These are phyloP conservation scores for Orobanche coerulescens DNA, from an alignment of 257 asterid genomes.

Conservation along the genomic window DNA sequence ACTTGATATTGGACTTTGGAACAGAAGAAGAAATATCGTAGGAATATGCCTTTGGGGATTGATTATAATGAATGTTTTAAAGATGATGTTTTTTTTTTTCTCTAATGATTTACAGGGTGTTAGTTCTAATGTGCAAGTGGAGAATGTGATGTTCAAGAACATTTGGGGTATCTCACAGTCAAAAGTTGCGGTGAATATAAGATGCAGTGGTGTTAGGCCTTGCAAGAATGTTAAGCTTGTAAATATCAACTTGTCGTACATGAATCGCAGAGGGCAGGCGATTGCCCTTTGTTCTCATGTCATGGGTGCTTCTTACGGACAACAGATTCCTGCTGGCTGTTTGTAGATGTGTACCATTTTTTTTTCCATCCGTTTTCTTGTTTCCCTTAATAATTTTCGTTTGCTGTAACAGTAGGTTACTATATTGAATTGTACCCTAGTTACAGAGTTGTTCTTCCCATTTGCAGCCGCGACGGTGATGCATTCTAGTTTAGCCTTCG, in stretches of 20 bases:
- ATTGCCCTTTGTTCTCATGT: slow-evolving; percentile 39
- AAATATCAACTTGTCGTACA: slow-evolving; percentile 40
- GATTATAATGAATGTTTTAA: too few relatives aligned
- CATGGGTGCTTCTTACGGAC: slow-evolving; percentile 37
- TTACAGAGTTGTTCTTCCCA: too few relatives aligned
- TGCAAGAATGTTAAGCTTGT: slow-evolving; percentile 43
- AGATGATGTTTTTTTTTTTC: not conserved
- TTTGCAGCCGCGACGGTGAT: too few relatives aligned
- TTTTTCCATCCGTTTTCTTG: not conserved
- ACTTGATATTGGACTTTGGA: too few relatives aligned
- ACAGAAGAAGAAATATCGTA: too few relatives aligned
- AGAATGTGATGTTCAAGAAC: slow-evolving; percentile 46
- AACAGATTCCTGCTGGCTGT: slow-evolving; percentile 43
- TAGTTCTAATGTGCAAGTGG: slow-evolving; percentile 41
- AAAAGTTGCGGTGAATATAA: slow-evolving; percentile 33
- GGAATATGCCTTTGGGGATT: too few relatives aligned
- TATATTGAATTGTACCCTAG: too few relatives aligned
- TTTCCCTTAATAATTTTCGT: not conserved
- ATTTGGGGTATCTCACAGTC: slow-evolving; percentile 54
- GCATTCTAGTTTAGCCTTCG: too few relatives aligned
- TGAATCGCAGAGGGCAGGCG: slow-evolving; percentile 31
- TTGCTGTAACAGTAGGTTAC: too few relatives aligned
- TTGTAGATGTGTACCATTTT: slow-evolving; percentile 16
- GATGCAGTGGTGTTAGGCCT: slow-evolving; percentile 42
- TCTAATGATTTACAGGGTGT: slow-evolving; percentile 25